A percentile compares a stretch with the other conserved stretches of the same genome.
Evolutionary conservation across 2,329 filamentous ascomycete genomes (phyloP).

Genomic region (Geosmithia putterillii): DNA sequence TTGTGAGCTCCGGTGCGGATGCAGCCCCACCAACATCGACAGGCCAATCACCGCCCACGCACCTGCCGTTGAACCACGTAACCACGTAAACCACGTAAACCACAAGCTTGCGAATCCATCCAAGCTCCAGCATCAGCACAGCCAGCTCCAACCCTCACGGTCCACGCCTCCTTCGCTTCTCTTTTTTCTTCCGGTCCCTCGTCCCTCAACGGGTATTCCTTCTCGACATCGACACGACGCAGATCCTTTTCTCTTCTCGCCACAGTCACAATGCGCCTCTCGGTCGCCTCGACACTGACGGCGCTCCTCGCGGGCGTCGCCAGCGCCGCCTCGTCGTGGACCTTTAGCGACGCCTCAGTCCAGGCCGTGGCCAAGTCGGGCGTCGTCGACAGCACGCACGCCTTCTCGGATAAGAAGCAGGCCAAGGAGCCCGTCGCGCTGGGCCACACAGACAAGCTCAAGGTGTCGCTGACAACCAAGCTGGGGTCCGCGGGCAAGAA

Average conservation of each 20-base stretch:
- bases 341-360: constrained; percentile 61
- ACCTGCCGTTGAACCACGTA: not conserved
- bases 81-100: constrained; percentile 12
- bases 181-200: too few relatives aligned
- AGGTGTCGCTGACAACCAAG: constrained; percentile 69
- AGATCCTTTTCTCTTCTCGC: constrained; percentile 7
- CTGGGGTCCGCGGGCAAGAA: constrained; percentile 69
- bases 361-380: constrained; percentile 53
- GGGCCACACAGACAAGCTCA: constrained; percentile 59
- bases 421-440: constrained; percentile 54
- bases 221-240: constrained; percentile 7
- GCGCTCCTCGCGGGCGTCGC: constrained; percentile 34
- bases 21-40: not conserved
- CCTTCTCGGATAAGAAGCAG: constrained; percentile 45
- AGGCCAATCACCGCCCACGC: not conserved
- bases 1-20: too few relatives aligned
- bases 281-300: constrained; percentile 19
- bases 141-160: constrained; percentile 4
- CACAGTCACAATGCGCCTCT: constrained; percentile 23
- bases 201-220: too few relatives aligned
- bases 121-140: constrained; percentile 7
- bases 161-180: too few relatives aligned
- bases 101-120: too few relatives aligned
- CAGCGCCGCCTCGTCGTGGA: constrained; percentile 50
- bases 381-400: constrained; percentile 48